Evolutionary conservation across 1,139 yeast species (phyloP).

Genomic region (Nakaseomyces glabratus): DNA sequence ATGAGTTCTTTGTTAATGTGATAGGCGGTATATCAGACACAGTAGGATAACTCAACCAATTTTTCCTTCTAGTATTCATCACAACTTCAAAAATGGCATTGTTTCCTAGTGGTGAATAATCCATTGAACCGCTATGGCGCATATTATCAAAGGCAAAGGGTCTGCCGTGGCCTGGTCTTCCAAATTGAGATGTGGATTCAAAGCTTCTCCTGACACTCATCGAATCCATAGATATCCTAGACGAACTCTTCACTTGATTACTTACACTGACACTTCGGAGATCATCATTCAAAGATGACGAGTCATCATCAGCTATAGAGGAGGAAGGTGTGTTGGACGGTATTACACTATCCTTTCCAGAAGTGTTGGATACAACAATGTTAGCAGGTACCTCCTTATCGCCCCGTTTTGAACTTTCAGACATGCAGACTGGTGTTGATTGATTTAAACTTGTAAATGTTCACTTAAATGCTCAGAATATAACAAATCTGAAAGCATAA

Average conservation of each 20-base stretch:
- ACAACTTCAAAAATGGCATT: constrained; percentile 72
- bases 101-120: constrained; percentile 60
- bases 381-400: constrained; percentile 7
- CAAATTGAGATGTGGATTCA: constrained; percentile 26
- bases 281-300: constrained; percentile 29
- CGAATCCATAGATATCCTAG: constrained; percentile 22
- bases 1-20: constrained; percentile 49
- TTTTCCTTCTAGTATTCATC: constrained; percentile 31
- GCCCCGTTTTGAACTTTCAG: too few species aligned
- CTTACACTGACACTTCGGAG: constrained; percentile 26
- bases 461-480: too few species aligned
- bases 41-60: constrained; percentile 57
- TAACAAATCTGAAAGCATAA: too few species aligned
- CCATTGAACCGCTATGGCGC: constrained; percentile 25
- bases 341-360: constrained; percentile 6
- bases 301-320: constrained; percentile 11
- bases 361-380: constrained; percentile 5
- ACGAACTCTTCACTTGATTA: constrained; percentile 11
- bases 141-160: constrained; percentile 19
- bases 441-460: too few species aligned
- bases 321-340: constrained; percentile 2
- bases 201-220: constrained; percentile 29
- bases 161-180: constrained; percentile 11
- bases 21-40: constrained; percentile 79
- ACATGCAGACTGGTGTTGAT: too few species aligned